These are phyloP conservation scores for Rosa lucieae DNA, from an alignment of 306 rosid genomes.

Conservation along the genomic window DNA sequence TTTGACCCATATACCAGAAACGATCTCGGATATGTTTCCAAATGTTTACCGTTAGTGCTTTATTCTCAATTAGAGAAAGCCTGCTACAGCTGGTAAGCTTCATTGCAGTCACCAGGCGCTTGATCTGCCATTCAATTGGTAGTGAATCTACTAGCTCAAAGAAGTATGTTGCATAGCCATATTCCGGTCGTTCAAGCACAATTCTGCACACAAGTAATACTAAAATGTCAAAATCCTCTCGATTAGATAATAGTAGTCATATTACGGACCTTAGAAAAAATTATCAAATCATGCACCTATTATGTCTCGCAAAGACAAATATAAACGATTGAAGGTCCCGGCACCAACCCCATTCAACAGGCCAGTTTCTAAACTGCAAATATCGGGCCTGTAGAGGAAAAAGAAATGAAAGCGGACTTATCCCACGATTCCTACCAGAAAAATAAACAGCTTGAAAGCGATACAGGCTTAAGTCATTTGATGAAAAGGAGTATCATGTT, in stretches of 20 bases:
- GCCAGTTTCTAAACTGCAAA: conserved; percentile 78
- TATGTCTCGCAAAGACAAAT: conserved; percentile 82
- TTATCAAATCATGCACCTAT: conserved; percentile 58
- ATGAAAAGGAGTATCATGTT: not conserved
- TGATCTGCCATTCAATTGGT: conserved; percentile 84
- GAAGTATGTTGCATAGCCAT: conserved; percentile 93
- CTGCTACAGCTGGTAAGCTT: conserved; percentile 75
- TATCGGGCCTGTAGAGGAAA: conserved; percentile 52
- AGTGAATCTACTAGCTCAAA: conserved; percentile 73
- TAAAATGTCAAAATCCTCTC: conserved; percentile 25
- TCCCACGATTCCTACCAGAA: conserved; percentile 27
- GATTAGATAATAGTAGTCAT: conserved; percentile 1
- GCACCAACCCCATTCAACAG: conserved; percentile 99
- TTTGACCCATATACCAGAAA: conserved; percentile 1
- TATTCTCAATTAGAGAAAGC: conserved; percentile 77
- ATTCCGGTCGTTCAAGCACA: conserved; percentile 94
- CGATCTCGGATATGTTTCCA: not conserved
- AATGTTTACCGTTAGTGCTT: conserved; percentile 58
- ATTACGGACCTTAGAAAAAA: conserved; percentile 9
- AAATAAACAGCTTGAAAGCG: not conserved
- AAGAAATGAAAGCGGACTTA: not conserved
- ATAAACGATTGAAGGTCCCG: conserved; percentile 89
- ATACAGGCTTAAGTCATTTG: not conserved
- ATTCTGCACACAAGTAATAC: conserved; percentile 55
- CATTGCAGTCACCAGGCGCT: conserved; percentile 85